Evolutionary conservation across 2,329 filamentous ascomycete species (phyloP), one percentile per base, ranked within the genome.

Genomic region (Fusarium tanahbumbuense): DNA sequence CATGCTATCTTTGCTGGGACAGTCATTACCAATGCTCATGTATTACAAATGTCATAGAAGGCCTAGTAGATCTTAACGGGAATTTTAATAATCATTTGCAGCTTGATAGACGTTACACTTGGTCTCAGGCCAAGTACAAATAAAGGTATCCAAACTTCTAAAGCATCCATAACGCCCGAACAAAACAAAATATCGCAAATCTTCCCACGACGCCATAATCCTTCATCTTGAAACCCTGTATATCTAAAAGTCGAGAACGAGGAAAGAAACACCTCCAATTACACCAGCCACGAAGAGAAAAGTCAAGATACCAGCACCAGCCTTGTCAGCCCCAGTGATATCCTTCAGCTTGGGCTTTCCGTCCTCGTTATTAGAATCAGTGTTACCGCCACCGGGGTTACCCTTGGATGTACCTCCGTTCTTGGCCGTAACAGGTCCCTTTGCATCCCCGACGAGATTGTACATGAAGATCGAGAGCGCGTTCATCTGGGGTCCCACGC

Each of bases 401-500:
- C 87, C 87, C 55, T 80, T 75, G 4, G 86, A 88, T 2, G 86
- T 91, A 54, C 90, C 91, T 34, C 90, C 90, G 2, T 84, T 86
- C 6, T 80, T 76, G 1, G 82, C 81, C 0, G 88, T 89, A 16
- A 86, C 81, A 0, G 88, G 85, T 2, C 78, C 78, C 16, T 78
- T 75, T 4, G 72, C 73, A n/a, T 78, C 76, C 44, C 81, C 77
- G 42, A 88, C 79, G 13, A 92, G 81, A 45, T 85, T 87, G 60
- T 89, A 89, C 78, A 88, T 88, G 69, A 93, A 81, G 15, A 90
- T 85, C 27, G 87, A 85, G 27, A 92, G 81, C 0, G 88, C 89
- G 71, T 87, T 89, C 86, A 93, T 91, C 82, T 92, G 88, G 77
- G 91, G 84, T 44, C 91, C 91, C 11, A 93, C 89, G 56, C 91